Percentiles rank a stretch among this genome's conserved stretches.
phyloP scores from a whole-genome alignment of 495 filamentous ascomycete genomes.

The Chaetomium fimeti region DNA sequence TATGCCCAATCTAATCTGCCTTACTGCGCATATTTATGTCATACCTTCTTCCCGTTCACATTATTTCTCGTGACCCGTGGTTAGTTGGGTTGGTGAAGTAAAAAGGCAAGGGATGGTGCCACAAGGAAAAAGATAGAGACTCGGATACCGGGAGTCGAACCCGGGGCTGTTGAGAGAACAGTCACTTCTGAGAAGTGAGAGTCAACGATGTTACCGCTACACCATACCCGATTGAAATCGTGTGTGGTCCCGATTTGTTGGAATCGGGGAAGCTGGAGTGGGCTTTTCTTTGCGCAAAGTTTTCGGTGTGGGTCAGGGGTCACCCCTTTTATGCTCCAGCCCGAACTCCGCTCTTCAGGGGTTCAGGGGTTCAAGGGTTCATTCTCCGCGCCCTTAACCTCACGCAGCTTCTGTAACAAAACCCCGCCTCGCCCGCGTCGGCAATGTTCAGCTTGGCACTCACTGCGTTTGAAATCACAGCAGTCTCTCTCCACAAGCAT shows the following conservation, averaged over 20 bases:
- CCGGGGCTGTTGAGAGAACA: slow-evolving; percentile 23
- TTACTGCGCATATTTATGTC: too few species aligned
- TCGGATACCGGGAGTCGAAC: slow-evolving; percentile 26
- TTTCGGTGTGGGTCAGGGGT: slow-evolving; percentile 13
- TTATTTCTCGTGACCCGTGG: too few species aligned
- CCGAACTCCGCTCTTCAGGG: not conserved
- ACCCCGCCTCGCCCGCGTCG: slow-evolving; percentile 8
- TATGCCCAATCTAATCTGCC: too few species aligned
- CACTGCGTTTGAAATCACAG: not conserved
- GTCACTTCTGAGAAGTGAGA: slow-evolving; percentile 21
- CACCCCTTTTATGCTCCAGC: slow-evolving; percentile 5
- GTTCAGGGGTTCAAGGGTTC: too few species aligned
- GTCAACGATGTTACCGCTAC: slow-evolving; percentile 24
- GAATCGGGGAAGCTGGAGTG: too few species aligned
- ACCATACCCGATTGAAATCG: slow-evolving; percentile 21
- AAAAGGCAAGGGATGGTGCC: not conserved
- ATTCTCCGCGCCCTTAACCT: not conserved
- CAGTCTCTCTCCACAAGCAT: not conserved
- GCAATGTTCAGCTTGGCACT: not conserved
- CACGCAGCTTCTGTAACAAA: not conserved
- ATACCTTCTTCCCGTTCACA: too few species aligned
- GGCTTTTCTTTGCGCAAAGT: slow-evolving; percentile 1
- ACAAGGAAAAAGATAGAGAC: slow-evolving; percentile 9
- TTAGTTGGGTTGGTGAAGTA: not conserved
- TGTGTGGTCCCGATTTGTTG: slow-evolving; percentile 16